Conservation (phyloP, 805 yeast genomes). For the Ogataea ganodermae region DNA sequence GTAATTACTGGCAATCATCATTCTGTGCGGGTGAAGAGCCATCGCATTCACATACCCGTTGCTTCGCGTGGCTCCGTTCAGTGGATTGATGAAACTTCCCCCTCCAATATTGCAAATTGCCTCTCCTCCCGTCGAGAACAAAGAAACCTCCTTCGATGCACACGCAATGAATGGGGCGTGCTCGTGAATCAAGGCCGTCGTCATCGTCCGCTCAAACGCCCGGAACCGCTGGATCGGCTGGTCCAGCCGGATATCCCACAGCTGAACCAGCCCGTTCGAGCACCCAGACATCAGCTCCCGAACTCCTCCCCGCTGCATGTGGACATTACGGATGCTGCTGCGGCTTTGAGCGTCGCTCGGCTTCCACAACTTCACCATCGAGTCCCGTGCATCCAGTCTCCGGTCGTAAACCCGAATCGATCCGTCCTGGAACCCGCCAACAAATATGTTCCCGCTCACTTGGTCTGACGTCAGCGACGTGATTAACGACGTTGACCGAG, state of each 20-base stretch:
- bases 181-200: conserved; percentile 84
- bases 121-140: conserved; percentile 88
- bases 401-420: conserved; percentile 88
- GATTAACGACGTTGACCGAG: conserved; percentile 85
- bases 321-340: conserved; percentile 63
- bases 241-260: conserved; percentile 86
- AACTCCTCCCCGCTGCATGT: conserved; percentile 95
- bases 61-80: conserved; percentile 46
- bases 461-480: conserved; percentile 92
- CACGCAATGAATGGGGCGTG: conserved; percentile 95
- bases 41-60: conserved; percentile 62
- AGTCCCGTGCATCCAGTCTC: conserved; percentile 78
- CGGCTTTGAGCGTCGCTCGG: conserved; percentile 33
- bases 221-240: conserved; percentile 69
- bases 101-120: conserved; percentile 55
- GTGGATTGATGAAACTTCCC: conserved; percentile 41
- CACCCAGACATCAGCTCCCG: conserved; percentile 86
- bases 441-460: conserved; percentile 86
- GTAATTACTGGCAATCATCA: conserved; percentile 87
- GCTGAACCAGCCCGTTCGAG: conserved; percentile 74
- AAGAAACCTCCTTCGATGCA: conserved; percentile 74
- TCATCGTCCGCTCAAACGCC: conserved; percentile 52
- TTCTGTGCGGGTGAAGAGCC: conserved; percentile 88
- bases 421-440: conserved; percentile 93
- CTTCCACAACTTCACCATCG: conserved; percentile 84